These are phyloP conservation scores for Polytrichum formosum DNA, from an alignment of 225 moss, liverwort and hornwort species.

Conservation along the genomic window DNA sequence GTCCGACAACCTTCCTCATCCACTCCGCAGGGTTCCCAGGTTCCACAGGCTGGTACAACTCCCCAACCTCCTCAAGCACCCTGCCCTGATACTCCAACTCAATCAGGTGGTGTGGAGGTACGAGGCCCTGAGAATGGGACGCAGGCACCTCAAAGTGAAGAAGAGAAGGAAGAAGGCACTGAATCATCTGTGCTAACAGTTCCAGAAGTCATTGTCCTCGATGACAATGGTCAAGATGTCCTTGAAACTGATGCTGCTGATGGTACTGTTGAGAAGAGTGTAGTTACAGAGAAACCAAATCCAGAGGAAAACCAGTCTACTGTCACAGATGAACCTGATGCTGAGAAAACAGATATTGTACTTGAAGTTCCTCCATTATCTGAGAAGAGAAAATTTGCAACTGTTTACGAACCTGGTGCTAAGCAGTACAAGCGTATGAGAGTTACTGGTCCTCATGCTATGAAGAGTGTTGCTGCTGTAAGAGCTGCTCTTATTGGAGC, in stretches of 20 bases:
- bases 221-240: conserved; percentile 5
- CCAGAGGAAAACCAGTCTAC: conserved; percentile 5
- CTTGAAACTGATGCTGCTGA: conserved; percentile 12
- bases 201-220: conserved; percentile 4
- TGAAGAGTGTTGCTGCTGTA: conserved; percentile 32
- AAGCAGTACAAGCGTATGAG: conserved; percentile 32
- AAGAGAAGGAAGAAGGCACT: conserved; percentile 28
- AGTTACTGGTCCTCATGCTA: conserved; percentile 29
- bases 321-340: conserved; percentile 7
- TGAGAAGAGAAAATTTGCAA: conserved; percentile 25
- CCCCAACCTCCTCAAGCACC: conserved; percentile 21
- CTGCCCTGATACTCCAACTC: conserved; percentile 25
- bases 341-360: conserved; percentile 11
- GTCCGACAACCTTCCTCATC: conserved; percentile 17
- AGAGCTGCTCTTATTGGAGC: conserved; percentile 30
- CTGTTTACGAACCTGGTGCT: conserved; percentile 18
- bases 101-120: conserved; percentile 24
- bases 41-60: conserved; percentile 15
- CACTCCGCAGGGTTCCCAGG: conserved; percentile 16
- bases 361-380: conserved; percentile 8
- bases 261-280: conserved; percentile 15
- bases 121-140: conserved; percentile 22
- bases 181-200: conserved; percentile 21
- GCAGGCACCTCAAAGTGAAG: conserved; percentile 21
- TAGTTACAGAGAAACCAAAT: conserved; percentile 15